Base-by-base conservation (phyloP, 1,139 yeast species). In the Pichia sp. region DNA sequence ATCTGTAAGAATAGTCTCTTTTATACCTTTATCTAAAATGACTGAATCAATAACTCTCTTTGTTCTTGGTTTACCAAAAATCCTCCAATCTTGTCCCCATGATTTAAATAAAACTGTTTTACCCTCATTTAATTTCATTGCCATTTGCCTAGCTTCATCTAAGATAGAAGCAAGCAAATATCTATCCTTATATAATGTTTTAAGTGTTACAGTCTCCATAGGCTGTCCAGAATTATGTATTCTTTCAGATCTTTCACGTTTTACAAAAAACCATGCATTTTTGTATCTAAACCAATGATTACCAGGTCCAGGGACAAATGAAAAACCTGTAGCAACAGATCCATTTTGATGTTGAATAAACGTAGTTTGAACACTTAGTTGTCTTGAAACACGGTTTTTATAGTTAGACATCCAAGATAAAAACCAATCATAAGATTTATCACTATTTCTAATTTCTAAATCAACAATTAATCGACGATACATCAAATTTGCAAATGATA, bases 21-120 rank as follows among this genome's bases (percentile, higher is more conserved):
- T 80, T 43, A 92, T 71, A 1, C 88, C 92, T 36, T 75, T 66
- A 62, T 89, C 97, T 50, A 92, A 71, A 38, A 92, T 82, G 18
- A 92, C 99, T 11, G 95, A 86, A 5, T 86, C 92, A 37, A 90
- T 68, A 44, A 83, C 71, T 59, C 99, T 75, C 67, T 92, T 90
- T 58, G 83, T 83, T 56, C 97, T 75, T 1, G 99, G 97, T 63
- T 86, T 94, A 2, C 99, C 99, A 70, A 92, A 92, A 3, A 96
- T 96, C 58, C 98, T 75, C 99, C 99, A 92, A 63, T 92, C 99
- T 11, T 96, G 96, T 1, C 97, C 98, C 86, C 94, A 90, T 2
- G 96, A 86, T 2, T 96, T 88, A 66, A 79, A 92, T 6, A 92
- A 72, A 8, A 92, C 98, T 0, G 98, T 92, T 62, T 89, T 90